Conservation (phyloP, 2,329 filamentous ascomycete species). For the Diaporthe velutina region DNA sequence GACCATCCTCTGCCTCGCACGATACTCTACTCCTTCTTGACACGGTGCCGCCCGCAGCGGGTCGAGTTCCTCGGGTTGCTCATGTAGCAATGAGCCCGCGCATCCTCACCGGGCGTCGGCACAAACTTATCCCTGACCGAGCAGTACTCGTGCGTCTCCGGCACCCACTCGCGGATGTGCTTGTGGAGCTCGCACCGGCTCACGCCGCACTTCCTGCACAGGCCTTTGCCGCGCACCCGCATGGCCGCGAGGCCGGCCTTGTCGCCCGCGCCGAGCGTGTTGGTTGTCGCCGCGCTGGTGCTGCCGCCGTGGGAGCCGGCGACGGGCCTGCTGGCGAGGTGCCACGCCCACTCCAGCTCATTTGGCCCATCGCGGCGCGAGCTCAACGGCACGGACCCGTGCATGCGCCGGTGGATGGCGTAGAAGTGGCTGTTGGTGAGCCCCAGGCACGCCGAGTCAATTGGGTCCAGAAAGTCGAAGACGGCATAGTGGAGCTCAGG, state of each 20-base stretch:
- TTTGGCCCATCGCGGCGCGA: slow-evolving; percentile 71
- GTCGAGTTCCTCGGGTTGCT: slow-evolving; percentile 70
- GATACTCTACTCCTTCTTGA: slow-evolving; percentile 46
- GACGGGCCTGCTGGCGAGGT: slow-evolving; percentile 60
- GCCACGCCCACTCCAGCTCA: slow-evolving; percentile 74
- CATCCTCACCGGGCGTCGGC: slow-evolving; percentile 57
- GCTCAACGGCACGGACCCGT: slow-evolving; percentile 68
- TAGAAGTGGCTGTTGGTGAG: slow-evolving; percentile 71
- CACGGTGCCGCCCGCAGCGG: slow-evolving; percentile 69
- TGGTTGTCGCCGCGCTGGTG: slow-evolving; percentile 30
- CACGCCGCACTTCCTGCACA: slow-evolving; percentile 73
- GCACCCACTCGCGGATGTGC: slow-evolving; percentile 73
- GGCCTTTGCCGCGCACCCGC: slow-evolving; percentile 69
- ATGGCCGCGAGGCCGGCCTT: slow-evolving; percentile 57
- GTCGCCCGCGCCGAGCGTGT: slow-evolving; percentile 32
- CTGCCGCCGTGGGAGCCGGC: slow-evolving; percentile 37
- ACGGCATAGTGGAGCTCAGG: slow-evolving; percentile 71
- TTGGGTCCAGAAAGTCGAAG: slow-evolving; percentile 73
- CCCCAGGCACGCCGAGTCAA: slow-evolving; percentile 73
- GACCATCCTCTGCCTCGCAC: not conserved
- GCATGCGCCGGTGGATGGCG: slow-evolving; percentile 67
- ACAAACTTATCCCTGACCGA: slow-evolving; percentile 70
- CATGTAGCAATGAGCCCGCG: slow-evolving; percentile 68
- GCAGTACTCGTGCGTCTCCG: slow-evolving; percentile 69
- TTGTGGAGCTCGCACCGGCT: slow-evolving; percentile 73